Evolutionary conservation across 163 green algal genomes (phyloP), one percentile per base, ranked within the genome.

Genomic region (Scenedesmus sp.): DNA sequence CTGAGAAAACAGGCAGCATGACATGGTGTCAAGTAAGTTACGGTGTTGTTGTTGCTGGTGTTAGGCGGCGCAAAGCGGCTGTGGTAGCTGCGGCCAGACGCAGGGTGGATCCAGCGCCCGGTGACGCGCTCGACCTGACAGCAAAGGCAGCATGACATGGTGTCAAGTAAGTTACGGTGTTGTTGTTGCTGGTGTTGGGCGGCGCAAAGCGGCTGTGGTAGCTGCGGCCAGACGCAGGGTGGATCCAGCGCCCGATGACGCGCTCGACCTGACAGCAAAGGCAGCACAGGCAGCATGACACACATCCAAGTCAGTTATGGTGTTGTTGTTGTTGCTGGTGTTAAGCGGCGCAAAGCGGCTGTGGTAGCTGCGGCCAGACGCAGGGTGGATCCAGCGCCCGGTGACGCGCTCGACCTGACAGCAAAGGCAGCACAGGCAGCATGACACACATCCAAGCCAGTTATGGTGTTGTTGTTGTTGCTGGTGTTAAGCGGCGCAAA

Each of bases 1-100:
- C 93, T 99, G 94, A 15, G 2, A 88, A 4, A 7, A 76, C 23
- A 90, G 62, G 26, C 34, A 46, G 4, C 23, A 54, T 82, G 18
- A 82, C 18, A 26, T 46, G 34, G 34, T 46, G 34, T 82, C 5
- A 82, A 76, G 66, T 18, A 18, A n/a, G 2, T 76, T 16, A 76
- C 16, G 20, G 66, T n/a, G 66, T 76, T 76, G 34, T 46, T 46
- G 34, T 46, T 46, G 34, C 66, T 12, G 3, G 16, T 76, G 3
- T 5, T 3, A 76, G 66, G 66, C 66, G 20, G 66, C 66, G 16
- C 16, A 18, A 76, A 76, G 20, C 16, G 20, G 66, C 34, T 46
- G 34, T 46, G 34, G 34, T 46, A 46, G 34, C 34, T 46, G 34
- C 34, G 34, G 34, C 34, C 34, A 46, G 34, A 46, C 34, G 34